phyloP scores from a whole-genome alignment of 495 filamentous ascomycete species.

The Lasiosphaeria ovina region DNA sequence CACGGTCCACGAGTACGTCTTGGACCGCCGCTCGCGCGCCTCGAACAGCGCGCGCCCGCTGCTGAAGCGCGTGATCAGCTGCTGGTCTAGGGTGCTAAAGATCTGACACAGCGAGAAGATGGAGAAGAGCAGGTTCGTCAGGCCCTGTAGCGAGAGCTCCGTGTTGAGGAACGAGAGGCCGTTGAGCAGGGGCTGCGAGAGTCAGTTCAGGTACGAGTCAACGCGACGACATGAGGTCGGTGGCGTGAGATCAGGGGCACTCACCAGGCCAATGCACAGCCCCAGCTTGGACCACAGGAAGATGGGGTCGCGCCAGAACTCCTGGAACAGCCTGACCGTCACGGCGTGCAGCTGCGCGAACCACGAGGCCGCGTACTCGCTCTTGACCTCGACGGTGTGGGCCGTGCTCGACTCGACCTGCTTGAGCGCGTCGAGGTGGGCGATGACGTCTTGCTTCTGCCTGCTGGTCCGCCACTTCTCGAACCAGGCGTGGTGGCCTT shows the following conservation, averaged over 20 bases:
- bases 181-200: slow-evolving; percentile 55
- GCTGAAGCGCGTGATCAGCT: slow-evolving; percentile 68
- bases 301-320: slow-evolving; percentile 69
- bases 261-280: background rate
- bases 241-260: background rate
- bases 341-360: background rate
- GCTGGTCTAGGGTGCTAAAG: slow-evolving; percentile 60
- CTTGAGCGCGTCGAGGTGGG: background rate
- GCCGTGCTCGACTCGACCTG: background rate
- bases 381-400: slow-evolving; percentile 32
- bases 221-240: background rate
- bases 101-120: slow-evolving; percentile 58
- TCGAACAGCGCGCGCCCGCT: slow-evolving; percentile 64
- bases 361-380: slow-evolving; percentile 56
- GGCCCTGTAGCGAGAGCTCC: slow-evolving; percentile 54
- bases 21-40: slow-evolving; percentile 64
- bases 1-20: slow-evolving; percentile 69
- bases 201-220: background rate
- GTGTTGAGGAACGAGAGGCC: slow-evolving; percentile 75
- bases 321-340: background rate
- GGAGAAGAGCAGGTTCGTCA: slow-evolving; percentile 65
- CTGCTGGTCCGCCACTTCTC: background rate
- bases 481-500: background rate
- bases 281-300: slow-evolving; percentile 63
- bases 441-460: background rate